These are phyloP conservation scores for Paracorniculantispora psalliotae DNA, from an alignment of 2,329 filamentous ascomycete species.

Conservation along the genomic window DNA sequence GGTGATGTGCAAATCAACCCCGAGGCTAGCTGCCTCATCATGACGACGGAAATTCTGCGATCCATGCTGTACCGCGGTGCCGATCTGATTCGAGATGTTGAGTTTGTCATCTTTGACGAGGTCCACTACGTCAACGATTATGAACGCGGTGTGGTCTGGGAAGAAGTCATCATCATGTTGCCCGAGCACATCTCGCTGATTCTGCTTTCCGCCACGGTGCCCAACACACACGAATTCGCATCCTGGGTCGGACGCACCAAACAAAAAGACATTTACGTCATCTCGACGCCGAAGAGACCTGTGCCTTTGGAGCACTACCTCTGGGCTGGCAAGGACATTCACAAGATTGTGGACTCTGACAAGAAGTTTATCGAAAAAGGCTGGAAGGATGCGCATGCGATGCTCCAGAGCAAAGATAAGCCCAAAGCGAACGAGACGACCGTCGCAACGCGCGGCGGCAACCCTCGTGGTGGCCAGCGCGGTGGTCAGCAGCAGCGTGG, in stretches of 20 bases:
- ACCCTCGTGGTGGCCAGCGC: slow-evolving; percentile 29
- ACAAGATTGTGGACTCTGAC: slow-evolving; percentile 90
- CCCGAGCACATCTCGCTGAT: slow-evolving; percentile 96
- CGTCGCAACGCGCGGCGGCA: slow-evolving; percentile 34
- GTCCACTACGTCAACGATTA: slow-evolving; percentile 98
- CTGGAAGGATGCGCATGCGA: slow-evolving; percentile 89
- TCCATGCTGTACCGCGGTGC: slow-evolving; percentile 98
- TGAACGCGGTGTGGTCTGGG: slow-evolving; percentile 96
- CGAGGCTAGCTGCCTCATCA: slow-evolving; percentile 96
- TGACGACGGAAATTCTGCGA: slow-evolving; percentile 96
- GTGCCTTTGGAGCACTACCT: slow-evolving; percentile 94
- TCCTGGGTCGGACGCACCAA: slow-evolving; percentile 98
- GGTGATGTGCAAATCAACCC: slow-evolving; percentile 97
- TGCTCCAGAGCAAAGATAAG: slow-evolving; percentile 78
- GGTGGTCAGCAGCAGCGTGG: slow-evolving; percentile 37
- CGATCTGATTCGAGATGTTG: slow-evolving; percentile 92
- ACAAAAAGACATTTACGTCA: slow-evolving; percentile 98
- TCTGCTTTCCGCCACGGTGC: slow-evolving; percentile 89
- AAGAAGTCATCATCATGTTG: slow-evolving; percentile 99
- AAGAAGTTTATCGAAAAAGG: slow-evolving; percentile 89
- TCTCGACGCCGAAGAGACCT: slow-evolving; percentile 91
- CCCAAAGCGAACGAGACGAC: slow-evolving; percentile 41
- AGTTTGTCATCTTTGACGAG: slow-evolving; percentile 98
- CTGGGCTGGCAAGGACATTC: slow-evolving; percentile 87
- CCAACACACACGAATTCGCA: slow-evolving; percentile 95